A percentile compares a stretch with the other conserved stretches of the same genome.
phyloP scores from a whole-genome alignment of 805 yeast genomes.

The Nakazawaea holstii region DNA sequence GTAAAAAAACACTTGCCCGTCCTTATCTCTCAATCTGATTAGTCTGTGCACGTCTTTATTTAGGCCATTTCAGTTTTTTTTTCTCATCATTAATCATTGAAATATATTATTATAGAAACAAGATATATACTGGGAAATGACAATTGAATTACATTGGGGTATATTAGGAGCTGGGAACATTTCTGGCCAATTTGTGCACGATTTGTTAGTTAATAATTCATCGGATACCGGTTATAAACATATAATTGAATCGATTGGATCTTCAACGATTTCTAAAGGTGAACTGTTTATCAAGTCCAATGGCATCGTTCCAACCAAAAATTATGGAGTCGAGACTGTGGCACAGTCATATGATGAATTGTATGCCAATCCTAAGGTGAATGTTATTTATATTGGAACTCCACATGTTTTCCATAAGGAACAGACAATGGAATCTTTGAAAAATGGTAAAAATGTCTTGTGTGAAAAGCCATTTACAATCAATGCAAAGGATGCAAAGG shows the following conservation, averaged over 20 bases:
- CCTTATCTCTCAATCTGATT: background rate
- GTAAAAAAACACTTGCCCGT: background rate
- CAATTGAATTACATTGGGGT: slow-evolving; percentile 34
- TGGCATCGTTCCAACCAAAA: slow-evolving; percentile 12
- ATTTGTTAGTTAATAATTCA: slow-evolving; percentile 22
- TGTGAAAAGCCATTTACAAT: slow-evolving; percentile 54
- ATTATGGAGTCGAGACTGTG: slow-evolving; percentile 13
- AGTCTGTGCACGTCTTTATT: background rate
- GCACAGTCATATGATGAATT: slow-evolving; percentile 37
- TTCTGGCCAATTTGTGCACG: slow-evolving; percentile 38
- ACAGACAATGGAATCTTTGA: slow-evolving; percentile 35
- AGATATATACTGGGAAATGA: background rate
- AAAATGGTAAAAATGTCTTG: slow-evolving; percentile 42
- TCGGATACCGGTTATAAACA: slow-evolving; percentile 25
- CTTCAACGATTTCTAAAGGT: slow-evolving; percentile 31
- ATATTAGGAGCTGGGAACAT: slow-evolving; percentile 46
- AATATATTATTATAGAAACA: too few relatives aligned
- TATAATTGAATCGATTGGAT: slow-evolving; percentile 33
- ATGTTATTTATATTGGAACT: slow-evolving; percentile 48
- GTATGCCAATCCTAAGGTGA: slow-evolving; percentile 35
- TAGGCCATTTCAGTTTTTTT: too few relatives aligned
- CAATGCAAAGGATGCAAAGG: slow-evolving; percentile 37
- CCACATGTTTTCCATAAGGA: slow-evolving; percentile 50
- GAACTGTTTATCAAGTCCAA: slow-evolving; percentile 23
- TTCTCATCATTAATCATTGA: too few relatives aligned